phyloP scores from a whole-genome alignment of 2,329 filamentous ascomycete species.

The Neofusicoccum sp. region DNA sequence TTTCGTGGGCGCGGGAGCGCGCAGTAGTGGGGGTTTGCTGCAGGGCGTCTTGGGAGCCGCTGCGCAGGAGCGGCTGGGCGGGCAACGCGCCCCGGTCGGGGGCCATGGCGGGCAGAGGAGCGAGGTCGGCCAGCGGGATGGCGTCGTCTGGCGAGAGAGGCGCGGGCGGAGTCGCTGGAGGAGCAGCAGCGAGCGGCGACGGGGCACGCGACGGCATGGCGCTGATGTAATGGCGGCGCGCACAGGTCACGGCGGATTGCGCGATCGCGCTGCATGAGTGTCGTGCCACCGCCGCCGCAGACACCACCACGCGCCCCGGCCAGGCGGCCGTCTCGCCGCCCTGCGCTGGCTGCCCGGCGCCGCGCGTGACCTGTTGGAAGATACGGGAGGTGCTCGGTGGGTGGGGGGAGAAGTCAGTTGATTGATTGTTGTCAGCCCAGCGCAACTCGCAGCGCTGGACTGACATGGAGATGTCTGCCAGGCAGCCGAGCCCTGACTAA shows the following conservation, averaged over 20 bases:
- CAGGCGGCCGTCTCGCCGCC: not conserved
- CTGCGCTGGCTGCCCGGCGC: not conserved
- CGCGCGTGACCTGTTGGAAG: too few species aligned
- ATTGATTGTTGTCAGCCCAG: too few species aligned
- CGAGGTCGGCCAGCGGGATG: conserved; percentile 4
- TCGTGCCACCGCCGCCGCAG: not conserved
- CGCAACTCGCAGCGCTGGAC: too few species aligned
- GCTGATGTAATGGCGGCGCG: conserved; percentile 16
- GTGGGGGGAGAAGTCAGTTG: too few species aligned
- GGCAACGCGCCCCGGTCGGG: conserved; percentile 31
- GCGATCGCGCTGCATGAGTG: not conserved
- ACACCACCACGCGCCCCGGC: not conserved
- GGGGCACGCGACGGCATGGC: not conserved
- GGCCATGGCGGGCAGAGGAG: conserved; percentile 26
- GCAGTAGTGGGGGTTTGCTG: conserved; percentile 11
- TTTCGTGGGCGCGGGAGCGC: not conserved
- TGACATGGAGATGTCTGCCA: too few species aligned
- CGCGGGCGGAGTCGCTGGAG: not conserved
- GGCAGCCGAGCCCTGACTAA: too few species aligned
- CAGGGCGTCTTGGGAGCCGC: not conserved
- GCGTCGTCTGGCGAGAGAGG: not conserved
- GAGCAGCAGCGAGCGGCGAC: not conserved
- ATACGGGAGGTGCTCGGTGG: too few species aligned
- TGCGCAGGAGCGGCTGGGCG: not conserved
- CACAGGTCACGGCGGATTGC: conserved; percentile 6